phyloP scores from a whole-genome alignment of 2,329 filamentous ascomycete genomes.

The Cercospora sp. region DNA sequence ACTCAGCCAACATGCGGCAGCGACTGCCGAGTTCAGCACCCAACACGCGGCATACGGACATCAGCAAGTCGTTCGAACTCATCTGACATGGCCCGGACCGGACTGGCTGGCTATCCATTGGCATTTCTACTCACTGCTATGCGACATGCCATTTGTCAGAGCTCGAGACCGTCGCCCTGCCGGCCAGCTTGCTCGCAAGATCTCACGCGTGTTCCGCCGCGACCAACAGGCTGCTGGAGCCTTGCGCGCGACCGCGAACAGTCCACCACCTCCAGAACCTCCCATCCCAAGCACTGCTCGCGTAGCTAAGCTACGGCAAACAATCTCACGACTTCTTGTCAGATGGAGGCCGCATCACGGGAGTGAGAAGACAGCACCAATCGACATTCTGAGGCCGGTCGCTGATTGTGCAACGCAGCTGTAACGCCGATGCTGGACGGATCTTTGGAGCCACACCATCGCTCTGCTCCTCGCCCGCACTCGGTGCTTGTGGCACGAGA shows the following conservation, averaged over 20 bases:
- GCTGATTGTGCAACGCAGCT: neutral
- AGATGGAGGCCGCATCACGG: conserved; percentile 4
- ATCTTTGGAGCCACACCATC: conserved; percentile 26
- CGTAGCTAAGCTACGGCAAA: conserved; percentile 21
- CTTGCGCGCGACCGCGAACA: conserved; percentile 5
- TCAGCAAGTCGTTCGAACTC: neutral
- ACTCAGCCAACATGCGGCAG: neutral
- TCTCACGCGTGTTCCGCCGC: conserved; percentile 23
- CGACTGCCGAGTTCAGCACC: neutral
- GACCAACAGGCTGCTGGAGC: conserved; percentile 5
- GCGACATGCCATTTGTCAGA: conserved; percentile 17
- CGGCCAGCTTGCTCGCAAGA: conserved; percentile 11
- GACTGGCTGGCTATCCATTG: neutral
- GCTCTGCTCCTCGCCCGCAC: conserved; percentile 26
- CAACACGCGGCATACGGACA: neutral
- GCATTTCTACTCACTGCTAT: neutral
- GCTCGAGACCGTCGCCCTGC: conserved; percentile 1
- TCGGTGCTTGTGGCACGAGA: conserved; percentile 20
- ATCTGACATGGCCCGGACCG: neutral
- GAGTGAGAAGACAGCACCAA: neutral
- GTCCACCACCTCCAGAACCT: conserved; percentile 5
- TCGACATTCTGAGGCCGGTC: neutral
- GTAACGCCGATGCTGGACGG: conserved; percentile 23
- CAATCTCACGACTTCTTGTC: conserved; percentile 20
- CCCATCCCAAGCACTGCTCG: neutral